A percentile compares a stretch with the other conserved stretches of the same genome.
Evolutionary conservation across 371 early-diverging fungal genomes (phyloP).

Genomic region (Umbelopsis sp.): DNA sequence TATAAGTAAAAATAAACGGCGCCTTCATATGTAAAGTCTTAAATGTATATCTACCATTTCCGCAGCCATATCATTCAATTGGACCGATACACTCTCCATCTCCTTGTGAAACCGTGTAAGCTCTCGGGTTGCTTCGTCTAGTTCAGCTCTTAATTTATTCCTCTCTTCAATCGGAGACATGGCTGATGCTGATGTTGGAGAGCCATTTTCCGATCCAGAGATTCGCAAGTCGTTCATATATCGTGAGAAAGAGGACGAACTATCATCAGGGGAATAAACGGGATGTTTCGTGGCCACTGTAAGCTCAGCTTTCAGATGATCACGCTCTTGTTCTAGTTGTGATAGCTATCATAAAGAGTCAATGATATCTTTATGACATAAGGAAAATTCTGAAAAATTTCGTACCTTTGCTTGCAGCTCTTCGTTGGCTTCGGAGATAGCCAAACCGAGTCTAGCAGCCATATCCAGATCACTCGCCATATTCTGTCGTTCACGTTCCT

Average conservation of each 20-base stretch:
- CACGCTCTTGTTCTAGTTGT: constrained; percentile 62
- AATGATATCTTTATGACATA: background rate
- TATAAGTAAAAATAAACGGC: no score
- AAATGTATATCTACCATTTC: constrained; percentile 53
- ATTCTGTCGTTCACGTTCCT: constrained; percentile 66
- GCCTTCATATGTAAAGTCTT: background rate
- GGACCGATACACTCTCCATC: constrained; percentile 64
- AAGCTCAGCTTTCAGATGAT: constrained; percentile 53
- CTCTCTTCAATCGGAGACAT: constrained; percentile 46
- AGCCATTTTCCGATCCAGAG: constrained; percentile 29
- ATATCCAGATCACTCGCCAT: constrained; percentile 68
- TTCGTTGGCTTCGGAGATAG: constrained; percentile 67
- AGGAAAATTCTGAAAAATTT: background rate
- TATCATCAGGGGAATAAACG: no score
- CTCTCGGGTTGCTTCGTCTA: constrained; percentile 64
- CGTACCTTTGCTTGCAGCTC: constrained; percentile 57
- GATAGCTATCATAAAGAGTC: constrained; percentile 38
- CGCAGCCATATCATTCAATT: constrained; percentile 66
- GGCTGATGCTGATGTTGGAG: constrained; percentile 31
- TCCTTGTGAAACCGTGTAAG: constrained; percentile 63
- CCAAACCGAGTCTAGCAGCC: constrained; percentile 68
- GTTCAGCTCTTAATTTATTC: constrained; percentile 56
- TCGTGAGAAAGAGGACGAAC: background rate
- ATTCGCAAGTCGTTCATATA: constrained; percentile 6
- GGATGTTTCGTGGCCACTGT: constrained; percentile 34